Evolutionary conservation across 2,329 filamentous ascomycete species (phyloP), one percentile per base, ranked within the genome.

Genomic region (Zasmidium cellare): DNA sequence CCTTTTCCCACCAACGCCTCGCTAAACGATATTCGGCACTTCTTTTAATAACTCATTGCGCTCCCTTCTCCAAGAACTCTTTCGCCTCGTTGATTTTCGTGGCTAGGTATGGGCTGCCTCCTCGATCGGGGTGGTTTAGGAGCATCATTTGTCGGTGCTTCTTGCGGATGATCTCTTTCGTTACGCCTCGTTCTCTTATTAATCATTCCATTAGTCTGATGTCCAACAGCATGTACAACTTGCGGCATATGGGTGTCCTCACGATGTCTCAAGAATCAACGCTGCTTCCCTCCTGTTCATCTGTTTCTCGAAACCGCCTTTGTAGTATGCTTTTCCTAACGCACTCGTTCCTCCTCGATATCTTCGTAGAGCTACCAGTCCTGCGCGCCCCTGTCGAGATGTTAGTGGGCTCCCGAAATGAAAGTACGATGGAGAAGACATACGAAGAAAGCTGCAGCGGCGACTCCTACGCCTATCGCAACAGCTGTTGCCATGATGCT

Each of bases 31-130:
- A 45, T 49, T 20, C 16, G 41, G 16, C 46, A 23, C 31, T 46
- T 50, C 46, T n/a, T 52, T 22, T 18, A 19, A 20, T 44, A n/a
- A n/a, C 46, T 18, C 31, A 53, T 45, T 35, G 41, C 25, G 54
- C 50, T 14, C 60, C 60, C 66, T 96, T 97, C 74, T 99, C 94
- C 66, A 99, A 74, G 63, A 97, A 85, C 74, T 97, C 93, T 77
- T 99, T 99, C 41, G 94, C 94, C 76, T 99, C 94, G 78, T 99
- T 99, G 73, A 99, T 89, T 77, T 99, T 99, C 54, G 92, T 97
- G 14, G 94, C 94, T 46, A 99, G 80, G 74, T 97, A 99, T 7
- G 94, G 94, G 72, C 92, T 97, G 41, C 94, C 94, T 65, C 94
- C 94, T 72, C 94, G 89, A 82, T 99, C 94, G 63, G 94, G 94